Percentiles rank a stretch among this genome's conserved stretches.
phyloP scores from a whole-genome alignment of 2,329 filamentous ascomycete species.

The Fusarium sp. region DNA sequence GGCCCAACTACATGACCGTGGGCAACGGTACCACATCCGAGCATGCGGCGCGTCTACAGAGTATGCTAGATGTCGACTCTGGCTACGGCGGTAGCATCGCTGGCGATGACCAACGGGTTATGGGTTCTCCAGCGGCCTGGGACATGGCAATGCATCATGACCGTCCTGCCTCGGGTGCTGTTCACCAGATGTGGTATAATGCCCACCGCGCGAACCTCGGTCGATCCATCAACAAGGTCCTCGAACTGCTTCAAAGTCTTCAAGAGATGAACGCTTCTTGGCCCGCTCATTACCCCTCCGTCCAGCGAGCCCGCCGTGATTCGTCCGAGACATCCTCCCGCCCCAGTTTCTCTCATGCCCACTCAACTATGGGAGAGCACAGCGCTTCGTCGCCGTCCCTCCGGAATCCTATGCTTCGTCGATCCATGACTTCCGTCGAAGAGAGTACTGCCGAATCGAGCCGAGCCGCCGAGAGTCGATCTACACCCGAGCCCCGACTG shows the following conservation, averaged over 20 bases:
- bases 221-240: conserved; percentile 85
- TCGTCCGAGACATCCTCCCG: conserved; percentile 62
- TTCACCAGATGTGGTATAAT: conserved; percentile 96
- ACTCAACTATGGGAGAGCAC: conserved; percentile 67
- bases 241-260: conserved; percentile 84
- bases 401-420: conserved; percentile 66
- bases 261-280: conserved; percentile 91
- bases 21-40: conserved; percentile 84
- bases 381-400: conserved; percentile 51
- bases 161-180: conserved; percentile 76
- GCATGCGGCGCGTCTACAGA: conserved; percentile 83
- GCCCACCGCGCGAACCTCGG: conserved; percentile 89
- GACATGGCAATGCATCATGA: conserved; percentile 58
- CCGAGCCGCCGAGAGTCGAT: conserved; percentile 71
- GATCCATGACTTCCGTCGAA: conserved; percentile 79
- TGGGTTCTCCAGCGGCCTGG: conserved; percentile 59
- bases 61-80: conserved; percentile 86
- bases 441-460: conserved; percentile 75
- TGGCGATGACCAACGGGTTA: conserved; percentile 67
- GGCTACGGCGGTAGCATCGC: conserved; percentile 88
- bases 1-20: conserved; percentile 86
- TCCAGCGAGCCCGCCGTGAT: conserved; percentile 69
- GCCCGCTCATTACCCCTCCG: conserved; percentile 95
- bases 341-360: conserved; percentile 72
- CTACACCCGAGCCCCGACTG: conserved; percentile 78